Evolutionary conservation across 331 rosid species (phyloP).

Genomic region (Stylosanthes scabra): DNA sequence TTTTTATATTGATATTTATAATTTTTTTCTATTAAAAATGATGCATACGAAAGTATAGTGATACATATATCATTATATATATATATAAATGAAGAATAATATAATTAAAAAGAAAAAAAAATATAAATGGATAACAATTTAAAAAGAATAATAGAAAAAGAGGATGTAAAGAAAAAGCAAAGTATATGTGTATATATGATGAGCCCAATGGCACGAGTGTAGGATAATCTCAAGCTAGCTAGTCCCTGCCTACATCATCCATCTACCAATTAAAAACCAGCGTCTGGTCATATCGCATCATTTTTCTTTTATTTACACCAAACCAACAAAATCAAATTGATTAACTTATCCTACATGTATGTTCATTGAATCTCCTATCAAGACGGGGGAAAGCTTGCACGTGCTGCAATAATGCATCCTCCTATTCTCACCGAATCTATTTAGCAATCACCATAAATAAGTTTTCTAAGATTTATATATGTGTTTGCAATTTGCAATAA

Average conservation of each 20-base stretch:
- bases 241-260: not conserved
- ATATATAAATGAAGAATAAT: too few species aligned
- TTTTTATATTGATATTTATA: too few species aligned
- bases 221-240: constrained; percentile 43
- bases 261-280: constrained; percentile 38
- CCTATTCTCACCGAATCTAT: not conserved
- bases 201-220: not conserved
- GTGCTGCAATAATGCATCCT: not conserved
- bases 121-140: too few species aligned
- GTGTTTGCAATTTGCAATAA: not conserved
- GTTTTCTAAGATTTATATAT: not conserved
- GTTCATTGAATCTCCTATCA: not conserved
- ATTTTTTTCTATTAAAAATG: too few species aligned
- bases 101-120: too few species aligned
- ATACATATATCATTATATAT: too few species aligned
- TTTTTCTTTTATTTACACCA: constrained; percentile 29
- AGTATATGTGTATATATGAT: too few species aligned
- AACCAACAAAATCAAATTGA: constrained; percentile 17
- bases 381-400: not conserved
- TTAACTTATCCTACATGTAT: constrained; percentile 3
- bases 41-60: too few species aligned
- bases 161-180: too few species aligned
- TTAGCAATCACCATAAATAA: not conserved
- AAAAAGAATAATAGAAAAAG: too few species aligned
- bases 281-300: constrained; percentile 44